These are phyloP conservation scores for Purshia tridentata DNA, from an alignment of 306 rosid genomes.

Conservation along the genomic window DNA sequence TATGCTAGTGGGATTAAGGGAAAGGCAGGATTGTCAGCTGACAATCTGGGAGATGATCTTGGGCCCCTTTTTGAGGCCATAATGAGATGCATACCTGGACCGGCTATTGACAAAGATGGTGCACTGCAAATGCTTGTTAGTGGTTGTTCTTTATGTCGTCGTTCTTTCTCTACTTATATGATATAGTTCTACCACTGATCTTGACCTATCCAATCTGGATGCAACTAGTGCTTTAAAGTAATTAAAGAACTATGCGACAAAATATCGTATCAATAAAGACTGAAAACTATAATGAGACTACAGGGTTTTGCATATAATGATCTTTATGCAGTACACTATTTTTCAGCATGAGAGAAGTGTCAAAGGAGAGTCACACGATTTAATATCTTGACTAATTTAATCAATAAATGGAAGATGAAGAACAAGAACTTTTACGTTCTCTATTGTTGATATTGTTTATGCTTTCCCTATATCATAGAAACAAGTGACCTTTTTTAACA, in stretches of 20 bases:
- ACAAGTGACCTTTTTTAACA: neutral
- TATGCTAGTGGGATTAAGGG: conserved; percentile 99
- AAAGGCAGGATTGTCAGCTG: conserved; percentile 87
- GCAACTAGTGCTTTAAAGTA: neutral
- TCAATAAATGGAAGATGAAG: conserved; percentile 9
- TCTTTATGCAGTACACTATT: neutral
- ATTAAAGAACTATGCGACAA: neutral
- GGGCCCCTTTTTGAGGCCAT: conserved; percentile 95
- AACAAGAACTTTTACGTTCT: neutral
- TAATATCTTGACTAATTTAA: neutral
- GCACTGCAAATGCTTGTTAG: conserved; percentile 96
- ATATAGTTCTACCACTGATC: neutral
- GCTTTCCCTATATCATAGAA: neutral
- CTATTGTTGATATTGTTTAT: neutral
- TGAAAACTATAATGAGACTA: neutral
- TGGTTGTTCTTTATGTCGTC: conserved; percentile 28
- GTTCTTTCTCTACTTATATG: conserved; percentile 13
- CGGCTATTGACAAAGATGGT: conserved; percentile 86
- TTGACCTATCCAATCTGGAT: conserved; percentile 4
- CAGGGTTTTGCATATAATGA: neutral
- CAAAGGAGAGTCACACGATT: neutral
- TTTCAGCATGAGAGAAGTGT: neutral
- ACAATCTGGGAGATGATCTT: conserved; percentile 87
- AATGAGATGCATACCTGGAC: conserved; percentile 98
- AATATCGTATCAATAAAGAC: neutral